A percentile compares a stretch with the other conserved stretches of the same genome.
Conservation (phyloP, 2,329 filamentous ascomycete genomes). For the Pyricularia sp. region DNA sequence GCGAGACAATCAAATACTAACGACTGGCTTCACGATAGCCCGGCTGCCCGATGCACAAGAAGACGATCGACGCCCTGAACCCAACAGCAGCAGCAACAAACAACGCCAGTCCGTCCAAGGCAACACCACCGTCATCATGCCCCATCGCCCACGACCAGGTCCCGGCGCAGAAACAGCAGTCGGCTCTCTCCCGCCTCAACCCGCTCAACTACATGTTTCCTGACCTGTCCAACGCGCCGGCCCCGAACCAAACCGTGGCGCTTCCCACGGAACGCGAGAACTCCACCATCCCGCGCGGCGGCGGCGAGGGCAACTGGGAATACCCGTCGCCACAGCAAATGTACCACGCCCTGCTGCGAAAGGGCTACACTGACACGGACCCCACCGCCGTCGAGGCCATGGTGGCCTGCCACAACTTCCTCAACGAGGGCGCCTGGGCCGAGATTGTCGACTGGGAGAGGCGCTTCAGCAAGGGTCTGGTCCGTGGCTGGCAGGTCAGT, state of each 20-base stretch:
- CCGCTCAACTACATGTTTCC: conserved; percentile 93
- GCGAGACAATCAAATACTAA: not conserved
- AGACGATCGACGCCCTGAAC: conserved; percentile 36
- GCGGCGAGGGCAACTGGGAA: conserved; percentile 78
- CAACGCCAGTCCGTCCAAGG: conserved; percentile 19
- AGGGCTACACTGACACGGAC: conserved; percentile 92
- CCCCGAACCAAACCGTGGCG: conserved; percentile 60
- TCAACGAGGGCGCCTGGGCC: conserved; percentile 95
- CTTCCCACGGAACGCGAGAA: conserved; percentile 75
- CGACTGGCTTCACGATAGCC: conserved; percentile 23
- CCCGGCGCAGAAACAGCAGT: conserved; percentile 11
- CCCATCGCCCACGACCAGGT: conserved; percentile 32
- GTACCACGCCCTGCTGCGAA: conserved; percentile 96
- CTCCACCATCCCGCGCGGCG: conserved; percentile 85
- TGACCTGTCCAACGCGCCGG: conserved; percentile 70
- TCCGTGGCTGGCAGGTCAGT: conserved; percentile 64
- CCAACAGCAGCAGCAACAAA: conserved; percentile 5
- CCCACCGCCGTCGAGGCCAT: conserved; percentile 90
- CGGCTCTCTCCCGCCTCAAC: conserved; percentile 43
- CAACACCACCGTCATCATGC: conserved; percentile 27
- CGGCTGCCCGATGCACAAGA: conserved; percentile 49
- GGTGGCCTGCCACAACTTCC: conserved; percentile 95
- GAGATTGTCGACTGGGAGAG: conserved; percentile 94
- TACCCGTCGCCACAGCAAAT: conserved; percentile 98
- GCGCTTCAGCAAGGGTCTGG: conserved; percentile 67